Evolutionary conservation across 352 stramenopile species (phyloP), one percentile per base, ranked within the genome.

Genomic region (Peronospora belbahrii): DNA sequence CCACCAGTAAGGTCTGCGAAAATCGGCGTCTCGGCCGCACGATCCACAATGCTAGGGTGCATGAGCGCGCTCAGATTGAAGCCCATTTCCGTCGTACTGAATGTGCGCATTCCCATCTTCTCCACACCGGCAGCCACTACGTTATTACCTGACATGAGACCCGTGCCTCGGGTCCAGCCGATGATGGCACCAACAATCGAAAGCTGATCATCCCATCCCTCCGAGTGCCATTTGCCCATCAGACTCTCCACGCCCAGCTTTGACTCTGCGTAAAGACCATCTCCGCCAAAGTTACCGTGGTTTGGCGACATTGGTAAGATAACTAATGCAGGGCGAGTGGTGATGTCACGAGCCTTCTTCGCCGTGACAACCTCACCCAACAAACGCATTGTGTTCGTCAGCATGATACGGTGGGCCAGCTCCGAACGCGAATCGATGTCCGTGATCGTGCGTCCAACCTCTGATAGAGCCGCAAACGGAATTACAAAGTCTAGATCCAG

Each of bases 61-160:
- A 95, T 69, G 43, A 94, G 57, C 0, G 73, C 82, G 17, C 74
- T 83, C 18, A 95, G 40, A 66, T 94, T 93, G 59, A 94, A 94
- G n/a, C 77, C 83, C 76, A 93, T 94, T 62, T 95, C 78, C 14
- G 64, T 75, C 7, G 77, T 88, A 44, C 67, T 90, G 52, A 95
- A 95, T 17, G 82, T 95, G 43, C 84, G 76, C 36, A 89, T 71
- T 42, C 77, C 74, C 24, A 91, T 65, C 38, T 79, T 74, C 56
- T 95, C 84, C 17, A 95, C 67, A 14, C 79, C 83, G 6, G 70
- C 65, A 14, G 84, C 79, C 13, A 91, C 84, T 4, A 90, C 66
- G 47, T 95, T 92, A 62, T 95, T 95, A n/a, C 79, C 72, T 18
- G 67, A 74, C 84, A 95, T 95, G 17, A 95, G 72, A 10, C 78